A percentile compares a stretch with the other conserved stretches of the same genome.
Conservation (phyloP, 345 rosid genomes). For the Mercurialis annua region DNA sequence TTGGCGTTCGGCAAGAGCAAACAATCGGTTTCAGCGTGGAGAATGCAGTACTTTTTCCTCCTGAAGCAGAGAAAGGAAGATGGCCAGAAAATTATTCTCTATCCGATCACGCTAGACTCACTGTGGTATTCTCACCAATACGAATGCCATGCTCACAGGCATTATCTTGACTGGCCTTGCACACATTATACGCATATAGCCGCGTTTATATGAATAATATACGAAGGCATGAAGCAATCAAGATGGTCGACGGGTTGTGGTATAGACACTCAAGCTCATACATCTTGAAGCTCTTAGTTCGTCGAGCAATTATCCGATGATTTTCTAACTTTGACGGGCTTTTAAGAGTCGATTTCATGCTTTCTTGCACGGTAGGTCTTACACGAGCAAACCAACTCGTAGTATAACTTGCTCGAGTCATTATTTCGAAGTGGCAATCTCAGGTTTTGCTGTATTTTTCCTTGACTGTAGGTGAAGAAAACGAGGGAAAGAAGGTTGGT, state of each 20-base stretch:
- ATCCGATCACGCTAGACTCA: conserved; percentile 88
- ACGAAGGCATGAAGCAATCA: background rate
- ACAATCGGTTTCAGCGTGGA: conserved; percentile 69
- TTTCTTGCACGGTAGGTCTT: background rate
- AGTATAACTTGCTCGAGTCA: background rate
- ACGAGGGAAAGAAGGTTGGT: background rate
- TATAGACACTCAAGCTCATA: background rate
- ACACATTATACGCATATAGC: background rate
- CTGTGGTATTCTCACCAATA: conserved; percentile 76
- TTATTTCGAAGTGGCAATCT: background rate
- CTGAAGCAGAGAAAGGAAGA: conserved; percentile 81
- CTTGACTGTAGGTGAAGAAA: background rate
- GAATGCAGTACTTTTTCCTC: conserved; percentile 75
- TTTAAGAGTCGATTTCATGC: background rate
- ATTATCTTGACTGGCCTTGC: conserved; percentile 3
- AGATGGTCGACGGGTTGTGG: background rate
- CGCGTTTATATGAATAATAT: background rate
- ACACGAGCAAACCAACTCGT: too few species aligned
- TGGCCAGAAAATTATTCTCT: conserved; percentile 90
- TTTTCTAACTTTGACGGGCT: background rate
- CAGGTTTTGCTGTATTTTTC: background rate
- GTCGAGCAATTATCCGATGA: background rate
- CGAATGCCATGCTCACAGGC: conserved; percentile 48
- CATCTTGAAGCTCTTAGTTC: background rate
- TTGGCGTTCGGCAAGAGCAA: conserved; percentile 42